Conservation (phyloP, 2,329 filamentous ascomycete species). For the Ophiostoma piceae region DNA sequence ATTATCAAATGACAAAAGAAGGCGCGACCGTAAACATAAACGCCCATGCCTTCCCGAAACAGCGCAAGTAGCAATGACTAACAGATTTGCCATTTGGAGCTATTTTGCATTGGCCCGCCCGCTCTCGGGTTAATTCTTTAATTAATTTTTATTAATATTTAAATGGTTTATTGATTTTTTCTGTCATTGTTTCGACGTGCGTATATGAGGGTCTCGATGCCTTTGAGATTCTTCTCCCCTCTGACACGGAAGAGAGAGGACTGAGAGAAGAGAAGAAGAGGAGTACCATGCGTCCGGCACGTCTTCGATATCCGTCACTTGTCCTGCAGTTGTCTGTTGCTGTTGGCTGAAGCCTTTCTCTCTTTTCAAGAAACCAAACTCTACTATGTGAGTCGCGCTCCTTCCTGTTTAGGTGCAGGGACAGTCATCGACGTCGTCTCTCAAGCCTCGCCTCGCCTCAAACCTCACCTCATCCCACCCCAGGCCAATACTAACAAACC, state of each 20-base stretch:
- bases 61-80: neutral
- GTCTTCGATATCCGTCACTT: conserved; percentile 9
- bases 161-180: conserved; percentile 18
- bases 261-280: conserved; percentile 15
- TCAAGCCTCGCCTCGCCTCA: neutral
- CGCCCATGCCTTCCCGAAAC: neutral
- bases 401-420: neutral
- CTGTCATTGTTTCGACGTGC: conserved; percentile 17
- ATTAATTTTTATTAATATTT: conserved; percentile 3
- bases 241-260: conserved; percentile 9
- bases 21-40: neutral
- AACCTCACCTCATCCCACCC: neutral
- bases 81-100: conserved; percentile 8
- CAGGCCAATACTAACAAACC: neutral
- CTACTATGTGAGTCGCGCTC: conserved; percentile 1
- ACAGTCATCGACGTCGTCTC: neutral
- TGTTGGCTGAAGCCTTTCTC: conserved; percentile 15
- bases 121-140: conserved; percentile 4
- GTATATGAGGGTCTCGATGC: neutral
- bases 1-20: neutral
- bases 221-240: conserved; percentile 9
- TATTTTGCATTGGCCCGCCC: conserved; percentile 17
- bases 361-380: neutral
- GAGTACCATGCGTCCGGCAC: conserved; percentile 17
- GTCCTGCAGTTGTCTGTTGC: conserved; percentile 16